These are phyloP conservation scores for Xerocomus spinulosus DNA, from an alignment of 768 basidiomycete species.

Conservation along the genomic window DNA sequence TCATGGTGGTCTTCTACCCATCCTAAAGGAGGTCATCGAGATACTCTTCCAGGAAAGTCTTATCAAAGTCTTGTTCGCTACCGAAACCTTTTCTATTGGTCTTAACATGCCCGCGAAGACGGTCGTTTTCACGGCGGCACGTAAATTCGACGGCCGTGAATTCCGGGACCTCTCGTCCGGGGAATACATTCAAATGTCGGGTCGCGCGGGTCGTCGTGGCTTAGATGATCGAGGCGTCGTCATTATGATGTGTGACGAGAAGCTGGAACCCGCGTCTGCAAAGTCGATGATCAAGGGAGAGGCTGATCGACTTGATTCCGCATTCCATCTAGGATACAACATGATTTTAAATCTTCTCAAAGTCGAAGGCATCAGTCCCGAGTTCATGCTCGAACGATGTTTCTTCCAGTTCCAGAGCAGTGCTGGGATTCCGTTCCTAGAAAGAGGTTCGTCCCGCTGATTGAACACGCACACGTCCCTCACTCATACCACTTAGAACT, in stretches of 20 bases:
- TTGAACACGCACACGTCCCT: not conserved
- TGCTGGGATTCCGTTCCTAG: conserved; percentile 78
- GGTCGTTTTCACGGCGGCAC: conserved; percentile 92
- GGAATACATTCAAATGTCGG: conserved; percentile 99
- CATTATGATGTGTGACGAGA: conserved; percentile 99
- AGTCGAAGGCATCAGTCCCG: conserved; percentile 96
- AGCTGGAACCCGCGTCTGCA: conserved; percentile 86
- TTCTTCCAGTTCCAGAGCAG: conserved; percentile 99
- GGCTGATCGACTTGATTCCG: conserved; percentile 94
- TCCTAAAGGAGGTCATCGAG: conserved; percentile 98
- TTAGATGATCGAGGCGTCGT: conserved; percentile 98
- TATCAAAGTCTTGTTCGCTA: conserved; percentile 97
- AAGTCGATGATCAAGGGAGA: conserved; percentile 98
- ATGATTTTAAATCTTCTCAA: conserved; percentile 99
- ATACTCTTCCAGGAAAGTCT: conserved; percentile 98
- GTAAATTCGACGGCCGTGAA: conserved; percentile 95
- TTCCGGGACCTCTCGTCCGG: conserved; percentile 91
- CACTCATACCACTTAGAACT: conserved; percentile 52
- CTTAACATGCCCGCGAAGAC: conserved; percentile 99
- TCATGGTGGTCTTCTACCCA: conserved; percentile 95
- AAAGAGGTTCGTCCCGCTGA: conserved; percentile 58
- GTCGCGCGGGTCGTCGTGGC: conserved; percentile 94
- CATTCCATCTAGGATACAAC: conserved; percentile 98
- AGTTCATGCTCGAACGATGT: conserved; percentile 95
- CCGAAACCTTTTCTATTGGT: conserved; percentile 97